Evolutionary conservation across 2,329 filamentous ascomycete species (phyloP), one percentile per base, ranked within the genome.

Genomic region (Calonectria honghensis): DNA sequence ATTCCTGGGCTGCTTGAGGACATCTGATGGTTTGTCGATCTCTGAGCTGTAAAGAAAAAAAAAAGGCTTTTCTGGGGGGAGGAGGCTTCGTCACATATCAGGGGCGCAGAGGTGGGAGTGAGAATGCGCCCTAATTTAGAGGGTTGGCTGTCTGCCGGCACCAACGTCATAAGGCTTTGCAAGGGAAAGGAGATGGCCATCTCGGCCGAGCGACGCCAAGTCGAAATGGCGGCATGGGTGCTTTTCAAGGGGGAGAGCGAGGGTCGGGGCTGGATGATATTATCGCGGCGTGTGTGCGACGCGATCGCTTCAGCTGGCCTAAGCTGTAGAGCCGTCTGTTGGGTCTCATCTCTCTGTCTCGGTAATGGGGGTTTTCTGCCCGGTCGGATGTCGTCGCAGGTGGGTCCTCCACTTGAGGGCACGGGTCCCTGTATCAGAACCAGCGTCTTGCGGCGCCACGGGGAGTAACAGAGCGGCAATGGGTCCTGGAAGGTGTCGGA

Each of bases 361-460:
- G 76, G 77, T 79, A 81, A 77, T 81, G 79, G 77, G 67, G 73
- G 74, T 75, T 75, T 77, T 71, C 67, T 76, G 75, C 78, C 78
- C 81, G 82, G 78, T 79, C 82, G 81, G 81, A 82, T 84, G 82
- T 83, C 80, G 82, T 84, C 78, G 73, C 75, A 76, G 78, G 82
- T 83, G 82, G 82, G 78, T 81, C 80, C 81, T 75, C 77, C 75
- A 80, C 76, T 78, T 76, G 76, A 79, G 75, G 72, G 75, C 73
- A 79, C 76, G 75, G 74, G 72, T 78, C 74, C 73, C 73, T 78
- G 79, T 78, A 79, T 79, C 72, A 77, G 71, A 74, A 75, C 64
- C 64, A 35, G 78, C 68, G 63, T 73, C 74, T 75, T 72, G 63
- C 70, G 72, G 70, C 54, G 78, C 73, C 73, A 75, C 72, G 66